Percentiles rank a stretch among this genome's conserved stretches.
phyloP scores from a whole-genome alignment of 2,329 filamentous ascomycete genomes.

The Colletotrichum spaethianum region DNA sequence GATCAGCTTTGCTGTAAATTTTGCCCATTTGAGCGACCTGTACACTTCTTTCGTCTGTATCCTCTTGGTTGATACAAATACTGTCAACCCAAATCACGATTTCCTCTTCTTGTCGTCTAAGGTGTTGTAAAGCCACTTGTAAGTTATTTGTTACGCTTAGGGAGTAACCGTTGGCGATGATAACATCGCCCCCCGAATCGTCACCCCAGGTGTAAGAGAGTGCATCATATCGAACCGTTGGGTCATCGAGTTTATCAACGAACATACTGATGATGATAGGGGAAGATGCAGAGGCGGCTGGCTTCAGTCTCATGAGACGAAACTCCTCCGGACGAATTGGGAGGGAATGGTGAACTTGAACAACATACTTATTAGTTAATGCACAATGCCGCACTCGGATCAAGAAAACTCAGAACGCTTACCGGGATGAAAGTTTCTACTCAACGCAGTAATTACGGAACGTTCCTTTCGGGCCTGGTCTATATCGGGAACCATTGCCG shows the following conservation, averaged over 20 bases:
- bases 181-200: background rate
- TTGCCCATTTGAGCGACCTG: background rate
- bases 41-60: background rate
- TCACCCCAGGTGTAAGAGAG: background rate
- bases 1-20: background rate
- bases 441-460: background rate
- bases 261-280: background rate
- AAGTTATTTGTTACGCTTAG: background rate
- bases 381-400: background rate
- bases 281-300: background rate
- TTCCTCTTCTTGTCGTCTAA: background rate
- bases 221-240: background rate
- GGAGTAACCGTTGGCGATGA: background rate
- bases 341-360: background rate
- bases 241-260: background rate
- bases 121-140: background rate
- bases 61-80: slow-evolving; percentile 1
- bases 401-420: background rate
- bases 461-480: background rate
- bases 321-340: background rate
- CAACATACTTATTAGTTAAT: background rate
- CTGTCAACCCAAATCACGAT: background rate
- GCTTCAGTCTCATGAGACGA: background rate
- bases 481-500: too few relatives aligned
- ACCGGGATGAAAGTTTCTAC: background rate